Base-by-base conservation (phyloP, 2,329 filamentous ascomycete species). In the Trichoderma hamatum region DNA sequence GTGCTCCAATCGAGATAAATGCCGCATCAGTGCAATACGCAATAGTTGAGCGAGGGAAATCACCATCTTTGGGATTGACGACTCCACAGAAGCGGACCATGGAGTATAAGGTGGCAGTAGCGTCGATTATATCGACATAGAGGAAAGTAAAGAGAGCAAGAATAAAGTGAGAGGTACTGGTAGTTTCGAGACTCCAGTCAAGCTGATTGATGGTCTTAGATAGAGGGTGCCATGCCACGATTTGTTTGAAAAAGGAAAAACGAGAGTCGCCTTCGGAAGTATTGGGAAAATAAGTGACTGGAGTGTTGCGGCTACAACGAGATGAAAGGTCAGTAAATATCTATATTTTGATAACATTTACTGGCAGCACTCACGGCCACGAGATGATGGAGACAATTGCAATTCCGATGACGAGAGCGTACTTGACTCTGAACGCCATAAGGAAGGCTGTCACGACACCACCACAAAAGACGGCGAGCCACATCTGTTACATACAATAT, bases 31-130 rank as follows among this genome's bases (percentile, higher is more conserved):
- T 88, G 73, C 86, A 90, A 78, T 93, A 94, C 1, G 94, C 94
- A 36, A 95, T 81, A 0, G 93, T 93, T 2, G 92, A 94, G 51
- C 93, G 90, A 64, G 94, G 92, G 71, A 97, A 97, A 77, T 96
- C 93, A n/a, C 90, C 88, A 2, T 90, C 88, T 56, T 86, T 84
- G 72, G 85, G 79, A 75, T 90, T 84, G 72, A 91, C 87, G 55
- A 86, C 85, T 32, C 88, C 88, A 71, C 87, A 89, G 80, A 93
- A 93, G 26, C 90, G 89, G 1, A 91, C 91, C 91, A 94, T 93
- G n/a, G 90, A 91, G 80, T 93, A 93, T 46, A 93, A 81, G 0
- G 91, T 93, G 52, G 90, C 91, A 0, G 91, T 93, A 74, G 89
- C 90, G 76, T 94, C 91, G 70, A 94, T 89, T 73, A 93, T 92